These are phyloP conservation scores for Austroboletus novae-zelandiae DNA, from an alignment of 1,284 basidiomycete genomes.

Conservation along the genomic window DNA sequence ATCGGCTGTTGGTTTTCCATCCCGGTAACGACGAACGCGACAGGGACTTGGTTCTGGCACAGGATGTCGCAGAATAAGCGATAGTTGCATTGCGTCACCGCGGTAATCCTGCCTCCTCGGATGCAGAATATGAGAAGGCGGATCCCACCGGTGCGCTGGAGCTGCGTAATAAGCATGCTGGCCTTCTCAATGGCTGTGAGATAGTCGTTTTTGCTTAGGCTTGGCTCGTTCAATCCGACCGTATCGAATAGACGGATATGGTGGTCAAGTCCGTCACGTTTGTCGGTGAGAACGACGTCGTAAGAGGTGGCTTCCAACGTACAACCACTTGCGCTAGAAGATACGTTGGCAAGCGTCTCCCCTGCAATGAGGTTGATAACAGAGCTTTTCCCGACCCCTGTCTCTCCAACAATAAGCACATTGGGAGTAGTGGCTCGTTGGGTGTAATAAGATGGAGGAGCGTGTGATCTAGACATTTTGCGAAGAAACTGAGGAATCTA, in stretches of 20 bases:
- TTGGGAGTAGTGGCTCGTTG: constrained; percentile 14
- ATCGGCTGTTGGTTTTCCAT: constrained; percentile 25
- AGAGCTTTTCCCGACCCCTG: constrained; percentile 27
- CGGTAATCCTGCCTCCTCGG: constrained; percentile 26
- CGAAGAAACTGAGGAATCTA: too few species aligned
- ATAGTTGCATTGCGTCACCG: constrained; percentile 22
- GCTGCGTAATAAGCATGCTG: constrained; percentile 20
- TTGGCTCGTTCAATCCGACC: constrained; percentile 22
- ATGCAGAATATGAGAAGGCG: constrained; percentile 27
- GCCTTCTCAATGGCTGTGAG: constrained; percentile 21
- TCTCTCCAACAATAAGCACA: constrained; percentile 25
- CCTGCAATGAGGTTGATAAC: constrained; percentile 24
- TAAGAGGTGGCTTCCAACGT: constrained; percentile 16
- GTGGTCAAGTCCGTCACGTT: not conserved
- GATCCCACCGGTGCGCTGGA: constrained; percentile 25
- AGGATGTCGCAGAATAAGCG: constrained; percentile 23
- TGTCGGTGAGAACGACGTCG: constrained; percentile 17
- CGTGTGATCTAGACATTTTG: not conserved
- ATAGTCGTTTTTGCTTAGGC: constrained; percentile 15
- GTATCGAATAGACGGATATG: constrained; percentile 24
- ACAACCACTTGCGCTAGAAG: constrained; percentile 13
- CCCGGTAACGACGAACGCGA: constrained; percentile 26
- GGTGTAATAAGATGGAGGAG: constrained; percentile 4
- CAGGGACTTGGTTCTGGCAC: constrained; percentile 25
- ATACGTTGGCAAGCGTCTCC: constrained; percentile 14